Percentiles rank a stretch among this genome's conserved stretches.
phyloP scores from a whole-genome alignment of 1,139 yeast species.

The Debaryomycetaceae sp. region DNA sequence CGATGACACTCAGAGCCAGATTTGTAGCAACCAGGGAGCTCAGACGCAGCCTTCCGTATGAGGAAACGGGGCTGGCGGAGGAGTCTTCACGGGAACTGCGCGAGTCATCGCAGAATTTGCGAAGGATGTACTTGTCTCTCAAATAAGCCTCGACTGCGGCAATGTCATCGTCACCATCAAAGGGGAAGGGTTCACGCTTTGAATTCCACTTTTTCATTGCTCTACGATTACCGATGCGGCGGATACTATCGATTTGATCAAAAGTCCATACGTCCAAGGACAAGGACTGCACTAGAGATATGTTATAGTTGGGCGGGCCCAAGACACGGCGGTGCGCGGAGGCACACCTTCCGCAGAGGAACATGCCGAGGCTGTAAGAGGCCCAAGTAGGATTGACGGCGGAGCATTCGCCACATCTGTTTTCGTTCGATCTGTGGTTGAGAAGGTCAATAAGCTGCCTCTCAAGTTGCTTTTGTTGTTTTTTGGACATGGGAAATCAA shows the following conservation, averaged over 20 bases:
- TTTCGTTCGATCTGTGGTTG: constrained; percentile 30
- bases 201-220: constrained; percentile 59
- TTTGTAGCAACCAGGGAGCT: constrained; percentile 5
- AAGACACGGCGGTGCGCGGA: constrained; percentile 61
- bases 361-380: constrained; percentile 42
- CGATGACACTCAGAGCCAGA: constrained; percentile 3
- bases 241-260: constrained; percentile 48
- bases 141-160: constrained; percentile 34
- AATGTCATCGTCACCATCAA: constrained; percentile 51
- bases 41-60: constrained; percentile 11
- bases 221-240: constrained; percentile 53
- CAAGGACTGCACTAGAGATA: constrained; percentile 69
- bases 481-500: constrained; percentile 13
- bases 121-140: constrained; percentile 41
- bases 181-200: constrained; percentile 55
- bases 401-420: constrained; percentile 69
- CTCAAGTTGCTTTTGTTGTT: constrained; percentile 27
- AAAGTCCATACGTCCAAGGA: constrained; percentile 71
- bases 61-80: constrained; percentile 1
- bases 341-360: constrained; percentile 73
- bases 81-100: constrained; percentile 8
- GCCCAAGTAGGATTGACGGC: constrained; percentile 53
- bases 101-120: constrained; percentile 30
- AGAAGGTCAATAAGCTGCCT: constrained; percentile 34
- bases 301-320: constrained; percentile 35